Evolutionary conservation across 2,329 filamentous ascomycete species (phyloP), one percentile per base, ranked within the genome.

Genomic region (Penicillium digitatum): DNA sequence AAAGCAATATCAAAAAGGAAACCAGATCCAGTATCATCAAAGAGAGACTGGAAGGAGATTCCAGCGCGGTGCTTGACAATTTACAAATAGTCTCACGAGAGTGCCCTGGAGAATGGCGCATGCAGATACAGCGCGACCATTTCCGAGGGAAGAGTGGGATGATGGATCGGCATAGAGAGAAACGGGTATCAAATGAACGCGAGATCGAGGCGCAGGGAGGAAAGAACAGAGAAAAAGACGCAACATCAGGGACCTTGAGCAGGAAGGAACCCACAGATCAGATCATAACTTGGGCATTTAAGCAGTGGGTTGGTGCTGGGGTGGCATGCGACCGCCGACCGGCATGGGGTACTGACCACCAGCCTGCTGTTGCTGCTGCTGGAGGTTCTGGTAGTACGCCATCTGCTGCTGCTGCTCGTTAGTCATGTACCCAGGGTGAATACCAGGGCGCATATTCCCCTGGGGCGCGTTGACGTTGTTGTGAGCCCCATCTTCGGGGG

Each of bases 401-500:
- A 90, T 80, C 58, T 90, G 88, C 74, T 91, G 86, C 69, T 90
- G 83, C 62, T 86, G 82, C 65, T 83, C 81, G 56, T 79, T 80
- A 54, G 81, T 82, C 80, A 83, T 87, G 65, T 88, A 85, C 66
- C 89, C 89, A 71, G 84, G 83, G 48, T 86, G 82, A 68, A 90
- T 86, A 61, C 81, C 80, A 78, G 89, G 75, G 59, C 79, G 84
- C 75, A 91, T 88, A 64, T 85, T 85, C 12, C 76, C 66, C 52
- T 86, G 83, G 58, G 84, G 83, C 38, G 87, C 84, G 45, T 88
- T 88, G 55, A 95, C 82, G 66, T 91, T 88, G 67, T 83, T 84
- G 68, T 88, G 86, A 61, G 85, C 77, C 57, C 91, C 86, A 74
- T 97, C 94, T 75, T 97, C 94, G 51, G 93, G 92, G 1, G 93